Evolutionary conservation across 805 yeast genomes (phyloP).

Genomic region (Starmerella etchellsii): DNA sequence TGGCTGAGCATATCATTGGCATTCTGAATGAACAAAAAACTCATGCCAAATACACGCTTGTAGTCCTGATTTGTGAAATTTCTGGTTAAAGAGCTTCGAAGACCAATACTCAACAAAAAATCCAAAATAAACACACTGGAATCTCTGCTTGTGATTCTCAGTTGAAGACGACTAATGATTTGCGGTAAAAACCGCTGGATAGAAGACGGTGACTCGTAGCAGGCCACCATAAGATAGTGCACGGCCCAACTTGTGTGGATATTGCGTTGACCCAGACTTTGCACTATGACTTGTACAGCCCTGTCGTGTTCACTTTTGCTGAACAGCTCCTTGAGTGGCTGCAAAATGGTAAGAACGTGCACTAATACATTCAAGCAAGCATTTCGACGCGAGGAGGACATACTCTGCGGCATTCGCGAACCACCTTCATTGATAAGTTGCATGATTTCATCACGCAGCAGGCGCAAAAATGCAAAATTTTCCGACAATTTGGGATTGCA

Average conservation of each 20-base stretch:
- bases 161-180: conserved; percentile 62
- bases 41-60: conserved; percentile 69
- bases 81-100: conserved; percentile 53
- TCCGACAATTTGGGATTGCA: conserved; percentile 18
- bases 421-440: conserved; percentile 8
- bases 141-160: conserved; percentile 54
- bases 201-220: conserved; percentile 67
- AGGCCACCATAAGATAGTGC: conserved; percentile 60
- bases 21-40: conserved; percentile 65
- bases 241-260: conserved; percentile 57
- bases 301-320: conserved; percentile 49
- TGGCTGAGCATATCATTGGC: conserved; percentile 36
- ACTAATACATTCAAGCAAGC: conserved; percentile 34
- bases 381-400: conserved; percentile 19
- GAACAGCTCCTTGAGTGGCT: conserved; percentile 43
- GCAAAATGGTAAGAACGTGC: conserved; percentile 40
- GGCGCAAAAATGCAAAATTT: neutral
- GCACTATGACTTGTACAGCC: conserved; percentile 44
- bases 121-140: conserved; percentile 67
- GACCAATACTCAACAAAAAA: conserved; percentile 51
- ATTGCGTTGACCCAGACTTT: conserved; percentile 55
- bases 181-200: conserved; percentile 54
- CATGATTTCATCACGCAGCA: conserved; percentile 8
- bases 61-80: conserved; percentile 67
- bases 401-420: conserved; percentile 1